Percentiles rank a stretch among this genome's conserved stretches.
Evolutionary conservation across 768 basidiomycete genomes (phyloP).

Genomic region (Botryobasidium botryosum): DNA sequence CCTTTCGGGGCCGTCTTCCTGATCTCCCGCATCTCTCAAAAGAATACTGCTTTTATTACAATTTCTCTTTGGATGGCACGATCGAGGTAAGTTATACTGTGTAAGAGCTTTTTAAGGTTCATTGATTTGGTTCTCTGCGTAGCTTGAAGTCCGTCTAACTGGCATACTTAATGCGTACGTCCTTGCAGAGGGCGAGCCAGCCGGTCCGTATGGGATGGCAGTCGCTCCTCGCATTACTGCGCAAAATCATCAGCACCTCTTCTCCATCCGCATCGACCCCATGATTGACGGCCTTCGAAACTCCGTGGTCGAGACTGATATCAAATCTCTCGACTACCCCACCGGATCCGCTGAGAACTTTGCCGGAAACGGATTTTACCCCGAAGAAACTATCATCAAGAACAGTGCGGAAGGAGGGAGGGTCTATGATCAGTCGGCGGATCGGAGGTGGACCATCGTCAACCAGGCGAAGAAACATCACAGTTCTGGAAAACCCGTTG

Average conservation of each 20-base stretch:
- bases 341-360: constrained; percentile 66
- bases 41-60: constrained; percentile 41
- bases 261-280: constrained; percentile 64
- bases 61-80: constrained; percentile 81
- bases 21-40: constrained; percentile 7
- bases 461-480: constrained; percentile 57
- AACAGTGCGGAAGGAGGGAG: constrained; percentile 39
- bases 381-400: constrained; percentile 41
- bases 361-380: constrained; percentile 70
- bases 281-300: constrained; percentile 83
- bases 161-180: constrained; percentile 42
- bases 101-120: too few species aligned
- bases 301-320: constrained; percentile 67
- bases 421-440: constrained; percentile 43
- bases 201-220: constrained; percentile 48
- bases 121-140: too few species aligned
- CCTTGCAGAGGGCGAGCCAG: constrained; percentile 36
- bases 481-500: constrained; percentile 45
- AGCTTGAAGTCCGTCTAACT: constrained; percentile 64
- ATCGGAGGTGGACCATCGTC: constrained; percentile 71
- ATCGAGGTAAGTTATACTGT: too few species aligned
- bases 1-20: background rate
- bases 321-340: constrained; percentile 40
- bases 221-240: constrained; percentile 72
- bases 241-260: constrained; percentile 75